phyloP scores from a whole-genome alignment of 192 early-diverging fungal genomes.

The Coemansia sp. region DNA sequence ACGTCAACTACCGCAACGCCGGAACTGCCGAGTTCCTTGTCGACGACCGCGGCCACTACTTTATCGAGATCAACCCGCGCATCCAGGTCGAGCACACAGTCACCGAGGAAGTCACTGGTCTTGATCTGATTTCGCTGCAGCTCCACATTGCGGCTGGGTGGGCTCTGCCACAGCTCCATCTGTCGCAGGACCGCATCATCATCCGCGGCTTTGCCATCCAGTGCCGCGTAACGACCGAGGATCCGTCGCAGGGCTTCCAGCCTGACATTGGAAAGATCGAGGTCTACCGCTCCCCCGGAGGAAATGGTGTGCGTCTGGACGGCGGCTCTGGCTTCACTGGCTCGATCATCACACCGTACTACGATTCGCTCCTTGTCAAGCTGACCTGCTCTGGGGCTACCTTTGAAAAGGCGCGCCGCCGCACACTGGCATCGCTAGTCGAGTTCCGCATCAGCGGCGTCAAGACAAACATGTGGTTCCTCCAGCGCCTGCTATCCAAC shows the following conservation, averaged over 20 bases:
- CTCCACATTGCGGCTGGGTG: constrained; percentile 93
- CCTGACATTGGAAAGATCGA: constrained; percentile 96
- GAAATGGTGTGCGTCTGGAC: constrained; percentile 84
- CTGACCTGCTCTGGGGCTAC: constrained; percentile 82
- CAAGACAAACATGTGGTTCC: constrained; percentile 95
- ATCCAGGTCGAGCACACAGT: constrained; percentile 99
- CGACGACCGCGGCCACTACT: constrained; percentile 88
- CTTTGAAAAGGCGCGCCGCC: constrained; percentile 87
- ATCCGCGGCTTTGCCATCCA: constrained; percentile 90
- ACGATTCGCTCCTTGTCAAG: constrained; percentile 95
- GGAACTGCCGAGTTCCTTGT: constrained; percentile 98
- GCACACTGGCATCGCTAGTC: constrained; percentile 81
- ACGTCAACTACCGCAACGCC: constrained; percentile 90
- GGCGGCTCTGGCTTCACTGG: constrained; percentile 88
- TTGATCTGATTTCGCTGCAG: constrained; percentile 91
- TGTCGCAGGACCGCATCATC: constrained; percentile 79
- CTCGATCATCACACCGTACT: constrained; percentile 90
- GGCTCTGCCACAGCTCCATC: constrained; percentile 70
- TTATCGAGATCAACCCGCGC: constrained; percentile 97
- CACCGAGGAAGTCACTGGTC: constrained; percentile 95
- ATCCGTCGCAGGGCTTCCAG: constrained; percentile 89
- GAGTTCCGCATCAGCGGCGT: constrained; percentile 97
- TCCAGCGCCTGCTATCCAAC: constrained; percentile 84
- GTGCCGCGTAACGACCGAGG: constrained; percentile 96
- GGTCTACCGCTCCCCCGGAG: constrained; percentile 88